Evolutionary conservation across 495 filamentous ascomycete species (phyloP), one percentile per base, ranked within the genome.

Genomic region (Staphylotrichum tortipilum): DNA sequence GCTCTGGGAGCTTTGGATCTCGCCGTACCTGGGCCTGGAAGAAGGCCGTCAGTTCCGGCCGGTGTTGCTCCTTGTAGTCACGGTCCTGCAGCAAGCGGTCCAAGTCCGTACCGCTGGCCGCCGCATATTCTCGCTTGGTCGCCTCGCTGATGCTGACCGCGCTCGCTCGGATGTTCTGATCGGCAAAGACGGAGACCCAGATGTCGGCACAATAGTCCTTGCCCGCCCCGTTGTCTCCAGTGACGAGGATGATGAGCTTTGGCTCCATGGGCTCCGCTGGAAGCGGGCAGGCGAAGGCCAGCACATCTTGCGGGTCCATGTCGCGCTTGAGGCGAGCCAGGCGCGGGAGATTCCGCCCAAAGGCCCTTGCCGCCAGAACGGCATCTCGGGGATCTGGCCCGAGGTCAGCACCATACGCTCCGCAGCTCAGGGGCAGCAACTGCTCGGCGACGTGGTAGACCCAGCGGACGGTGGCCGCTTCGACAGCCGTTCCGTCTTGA

Each of bases 51-150:
- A 82, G 63, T 17, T 71, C 68, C 59, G 66, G 52, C 48, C 80
- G 76, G 56, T 82, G 79, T 57, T 78, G 65, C 60, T 83, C 80
- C 64, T 83, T 83, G 68, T 82, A 83, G 51, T 54, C 69, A 58
- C 79, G 79, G 55, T 82, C 70, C 1, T 18, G 22, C 44, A 78
- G 66, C 50, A 84, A 64, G 43, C 66, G 73, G 47, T 61, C 54
- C 18, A 78, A 34, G 54, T 80, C 67, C 39, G 76, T 74, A 46
- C 76, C 74, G 23, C 64, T 75, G 40, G 69, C 72, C 23, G 54
- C 59, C 22, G 78, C 81, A 48, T 83, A 84, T 64, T 79, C 77
- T 53, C 64, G 67, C 68, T 82, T 83, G 26, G 65, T 78, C 31
- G 44, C 68, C 60, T 82, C 76, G 63, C 81, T 82, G 47, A 83